Evolutionary conservation across 2,329 filamentous ascomycete genomes (phyloP), one percentile per base, ranked within the genome.

Genomic region (Fusarium sp.): DNA sequence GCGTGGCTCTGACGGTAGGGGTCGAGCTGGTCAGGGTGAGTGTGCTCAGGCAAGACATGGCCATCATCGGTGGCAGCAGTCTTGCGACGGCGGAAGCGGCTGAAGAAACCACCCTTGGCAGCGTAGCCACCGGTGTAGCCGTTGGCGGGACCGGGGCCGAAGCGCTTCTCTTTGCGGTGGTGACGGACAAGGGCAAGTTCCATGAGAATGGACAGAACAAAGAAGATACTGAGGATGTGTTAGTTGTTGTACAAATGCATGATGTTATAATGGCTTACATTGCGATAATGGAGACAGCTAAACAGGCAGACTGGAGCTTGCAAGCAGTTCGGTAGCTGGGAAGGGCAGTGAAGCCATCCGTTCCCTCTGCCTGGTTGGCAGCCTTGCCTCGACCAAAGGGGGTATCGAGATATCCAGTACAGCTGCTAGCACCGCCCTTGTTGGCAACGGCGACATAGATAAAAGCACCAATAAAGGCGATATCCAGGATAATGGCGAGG

Each of bases 371-470:
- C 32, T 84, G 83, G 34, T 83, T 79, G 24, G 81, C 79, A 2
- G 86, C 82, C 9, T 85, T 78, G 7, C 91, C 92, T 6, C 76
- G 83, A 36, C 94, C 94, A 52, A 95, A 87, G 8, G 88, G 88
- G 17, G 89, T 95, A 46, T 84, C 81, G 60, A 94, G 84, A 17
- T 80, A 80, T 15, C 80, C 83, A 17, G 63, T 75, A 82, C 94
- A 97, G 48, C 80, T 85, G 62, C 84, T 79, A 1, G 88, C 87
- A 36, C 94, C 94, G 56, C 86, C 80, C 36, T 91, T 86, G 61
- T 92, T 94, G 65, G 92, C 84, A 47, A 90, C 83, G 1, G 94
- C 93, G 61, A 97, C 87, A 74, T 94, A 96, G 74, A 96, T 87
- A 82, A 96, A 96, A 59, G 84, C 88, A 39, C 86, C 92, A 51